Base-by-base conservation (phyloP, 108 stramenopile genomes). In the Fragilariopsis cylindrus region DNA sequence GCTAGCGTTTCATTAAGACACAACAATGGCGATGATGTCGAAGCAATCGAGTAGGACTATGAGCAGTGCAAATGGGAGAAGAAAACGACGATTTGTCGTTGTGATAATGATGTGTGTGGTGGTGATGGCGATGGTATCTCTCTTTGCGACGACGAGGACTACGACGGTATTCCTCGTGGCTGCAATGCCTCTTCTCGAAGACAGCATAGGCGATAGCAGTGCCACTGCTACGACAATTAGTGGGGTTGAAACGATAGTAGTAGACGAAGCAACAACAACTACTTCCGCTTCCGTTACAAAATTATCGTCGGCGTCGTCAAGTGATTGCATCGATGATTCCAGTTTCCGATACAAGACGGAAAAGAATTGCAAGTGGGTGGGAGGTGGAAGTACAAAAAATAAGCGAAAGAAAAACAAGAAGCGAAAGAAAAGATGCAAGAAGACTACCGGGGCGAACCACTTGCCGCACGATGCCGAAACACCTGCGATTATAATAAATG, bases 401-500 rank as follows among this genome's bases (percentile, higher is more conserved):
- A 30, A 30, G 30, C 30, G 30, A 30, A 30, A 30, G 2, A 30
- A 2, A 60, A 57, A 63, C 5, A 45, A 8, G 39, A 63, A 45
- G 16, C 40, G 4, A 8, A 45, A 7, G 42, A 63, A 41, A 15
- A 42, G 62, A 41, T 63, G 62, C 43, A 63, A 47, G 4, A 21
- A 1, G 7, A 45, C 6, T 41, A 43, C 45, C 0, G 0, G 5
- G 7, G 42, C 3, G 0, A 3, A 11, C 8, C 62, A 3, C 7
- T 63, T n/a, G 62, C 62, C 62, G 43, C 43, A 45, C 40, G 62
- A 15, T 63, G 62, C 42, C 62, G 42, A 63, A 44, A 63, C 12
- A 43, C 62, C 42, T 63, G 62, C 16, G 42, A 63, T 44, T 63
- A 43, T 40, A 63, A 63, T n/a, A 41, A 63, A n/a, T 63, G 62